Evolutionary conservation across 2,329 filamentous ascomycete genomes (phyloP), one percentile per base, ranked within the genome.

Genomic region (Lasiodiplodia gonubiensis): DNA sequence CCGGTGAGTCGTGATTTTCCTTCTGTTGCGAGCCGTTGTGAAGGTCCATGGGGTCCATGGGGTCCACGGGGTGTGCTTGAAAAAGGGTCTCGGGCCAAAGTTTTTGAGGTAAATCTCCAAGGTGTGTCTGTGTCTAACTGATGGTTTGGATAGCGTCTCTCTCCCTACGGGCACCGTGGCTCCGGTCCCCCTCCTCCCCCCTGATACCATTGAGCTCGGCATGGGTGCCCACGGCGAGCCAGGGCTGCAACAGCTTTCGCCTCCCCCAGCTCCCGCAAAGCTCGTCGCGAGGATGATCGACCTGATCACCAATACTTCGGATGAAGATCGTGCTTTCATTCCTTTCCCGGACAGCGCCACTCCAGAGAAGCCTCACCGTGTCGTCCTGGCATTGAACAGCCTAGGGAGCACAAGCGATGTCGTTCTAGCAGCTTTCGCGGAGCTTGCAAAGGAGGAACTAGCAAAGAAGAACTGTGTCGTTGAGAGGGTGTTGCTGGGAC

Each of bases 141-240:
- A 46, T 18, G 55, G 10, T 30, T 14, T 11, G 8, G 8, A 25
- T 16, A 61, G 57, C 7, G 60, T 64, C 14, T 64, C 60, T 6
- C 67, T 78, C n/a, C 77, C 77, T 7, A 78, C 78, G 54, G 85
- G 86, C 2, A 88, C 85, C 0, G 79, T 89, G 33, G 87, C 88
- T 60, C 87, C 88, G 71, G 87, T 87, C 71, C 86, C 89, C 70
- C 81, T 77, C 18, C 80, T 89, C 2, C 79, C 77, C 11, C 74
- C 78, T 1, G 76, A 86, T 66, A 86, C 87, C 67, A 75, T 89
- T 42, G 88, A 89, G 74, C 80, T 90, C n/a, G 88, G 89, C 3
- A 89, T 88, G 25, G 88, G 89, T 0, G 87, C 87, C 16, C 89
- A 91, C 74, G 90, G 90, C 72, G 88, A 91, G 75, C 88, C 88